Conservation (phyloP, 2,329 filamentous ascomycete genomes). For the Pyricularia sp. region DNA sequence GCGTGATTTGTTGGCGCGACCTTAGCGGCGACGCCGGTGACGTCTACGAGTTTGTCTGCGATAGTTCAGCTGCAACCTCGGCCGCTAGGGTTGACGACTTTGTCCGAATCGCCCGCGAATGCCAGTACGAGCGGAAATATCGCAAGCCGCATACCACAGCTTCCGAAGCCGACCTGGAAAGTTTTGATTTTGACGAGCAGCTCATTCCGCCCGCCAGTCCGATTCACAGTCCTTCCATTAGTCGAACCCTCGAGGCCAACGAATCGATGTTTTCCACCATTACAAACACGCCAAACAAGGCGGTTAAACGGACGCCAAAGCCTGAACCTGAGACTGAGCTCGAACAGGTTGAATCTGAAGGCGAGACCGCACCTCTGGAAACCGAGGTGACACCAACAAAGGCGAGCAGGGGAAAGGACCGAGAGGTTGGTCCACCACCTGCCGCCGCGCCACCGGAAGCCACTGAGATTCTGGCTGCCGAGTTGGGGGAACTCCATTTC, state of each 20-base stretch:
- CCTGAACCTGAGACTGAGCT: neutral
- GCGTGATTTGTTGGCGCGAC: constrained; percentile 89
- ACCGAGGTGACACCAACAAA: neutral
- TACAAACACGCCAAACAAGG: constrained; percentile 37
- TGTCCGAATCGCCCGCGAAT: constrained; percentile 75
- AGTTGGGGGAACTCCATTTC: constrained; percentile 79
- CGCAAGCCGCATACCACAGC: constrained; percentile 71
- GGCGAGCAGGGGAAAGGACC: neutral
- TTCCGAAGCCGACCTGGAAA: constrained; percentile 67
- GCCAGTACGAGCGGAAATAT: constrained; percentile 96
- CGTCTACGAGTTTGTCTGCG: constrained; percentile 97
- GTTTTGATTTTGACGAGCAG: constrained; percentile 70
- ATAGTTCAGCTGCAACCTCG: constrained; percentile 51
- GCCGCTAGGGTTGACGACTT: constrained; percentile 69
- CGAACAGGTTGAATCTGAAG: neutral
- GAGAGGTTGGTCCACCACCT: constrained; percentile 17
- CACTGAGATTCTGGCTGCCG: constrained; percentile 63
- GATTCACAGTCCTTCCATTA: constrained; percentile 46
- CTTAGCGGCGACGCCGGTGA: constrained; percentile 88
- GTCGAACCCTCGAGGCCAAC: constrained; percentile 45
- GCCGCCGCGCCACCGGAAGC: constrained; percentile 59
- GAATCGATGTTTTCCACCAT: constrained; percentile 45
- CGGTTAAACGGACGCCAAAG: constrained; percentile 14
- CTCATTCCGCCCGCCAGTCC: constrained; percentile 57
- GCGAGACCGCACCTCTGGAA: neutral